A percentile compares a stretch with the other conserved stretches of the same genome.
Conservation (phyloP, 2,329 filamentous ascomycete genomes). For the Sarocladiaceae sp. region DNA sequence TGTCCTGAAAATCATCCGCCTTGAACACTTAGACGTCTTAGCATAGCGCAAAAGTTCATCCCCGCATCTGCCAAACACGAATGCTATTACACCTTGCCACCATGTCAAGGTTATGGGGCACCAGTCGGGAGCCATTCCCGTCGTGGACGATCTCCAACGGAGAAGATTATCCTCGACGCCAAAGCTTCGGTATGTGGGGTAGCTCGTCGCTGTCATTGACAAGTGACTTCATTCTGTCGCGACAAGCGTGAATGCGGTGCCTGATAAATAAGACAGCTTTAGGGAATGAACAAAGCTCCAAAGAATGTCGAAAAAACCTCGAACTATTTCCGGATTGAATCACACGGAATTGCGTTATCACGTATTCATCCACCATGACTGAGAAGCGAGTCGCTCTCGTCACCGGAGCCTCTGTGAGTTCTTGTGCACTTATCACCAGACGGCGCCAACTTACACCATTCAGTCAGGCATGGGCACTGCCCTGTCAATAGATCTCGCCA, state of each 20-base stretch:
- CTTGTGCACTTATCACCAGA: neutral
- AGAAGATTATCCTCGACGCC: constrained; percentile 2
- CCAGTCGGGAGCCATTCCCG: neutral
- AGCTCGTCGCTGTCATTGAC: no score
- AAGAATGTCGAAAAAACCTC: neutral
- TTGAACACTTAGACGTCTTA: no score
- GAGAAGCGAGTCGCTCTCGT: constrained; percentile 15
- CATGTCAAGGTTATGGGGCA: neutral
- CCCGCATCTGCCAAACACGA: neutral
- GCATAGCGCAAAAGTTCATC: no score
- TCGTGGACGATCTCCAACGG: neutral
- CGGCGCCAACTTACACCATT: neutral
- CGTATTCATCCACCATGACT: neutral
- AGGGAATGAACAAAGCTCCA: no score
- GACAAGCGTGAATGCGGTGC: no score
- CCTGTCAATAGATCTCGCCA: constrained; percentile 26
- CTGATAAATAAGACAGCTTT: no score
- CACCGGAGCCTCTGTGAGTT: constrained; percentile 15
- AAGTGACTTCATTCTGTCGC: neutral
- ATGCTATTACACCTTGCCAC: neutral
- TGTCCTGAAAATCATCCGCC: no score
- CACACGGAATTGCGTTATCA: no score
- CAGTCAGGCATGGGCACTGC: constrained; percentile 44
- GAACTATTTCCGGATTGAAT: no score
- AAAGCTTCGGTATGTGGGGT: neutral